Evolutionary conservation across 176 grass and related monocot genomes (phyloP).

Genomic region (Ananas comosus): DNA sequence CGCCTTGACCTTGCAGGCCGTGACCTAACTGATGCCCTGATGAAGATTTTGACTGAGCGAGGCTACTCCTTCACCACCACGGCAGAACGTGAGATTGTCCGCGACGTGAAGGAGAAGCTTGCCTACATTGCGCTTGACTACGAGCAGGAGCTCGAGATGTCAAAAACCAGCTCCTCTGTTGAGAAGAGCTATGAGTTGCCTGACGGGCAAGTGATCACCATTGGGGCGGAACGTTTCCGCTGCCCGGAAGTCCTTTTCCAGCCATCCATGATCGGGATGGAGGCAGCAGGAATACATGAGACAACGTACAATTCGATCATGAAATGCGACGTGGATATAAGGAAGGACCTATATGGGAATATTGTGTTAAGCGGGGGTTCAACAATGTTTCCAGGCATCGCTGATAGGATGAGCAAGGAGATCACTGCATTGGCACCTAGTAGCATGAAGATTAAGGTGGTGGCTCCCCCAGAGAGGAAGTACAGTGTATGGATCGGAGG

Average conservation of each 20-base stretch:
- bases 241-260: slow-evolving; percentile 21
- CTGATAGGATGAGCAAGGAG: slow-evolving; percentile 27
- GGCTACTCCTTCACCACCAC: slow-evolving; percentile 15
- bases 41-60: slow-evolving; percentile 24
- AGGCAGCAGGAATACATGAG: slow-evolving; percentile 16
- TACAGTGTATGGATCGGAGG: slow-evolving; percentile 22
- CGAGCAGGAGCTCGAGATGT: slow-evolving; percentile 11
- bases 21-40: slow-evolving; percentile 19
- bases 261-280: slow-evolving; percentile 23
- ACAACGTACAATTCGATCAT: slow-evolving; percentile 22
- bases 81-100: slow-evolving; percentile 15
- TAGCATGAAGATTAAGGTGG: slow-evolving; percentile 21
- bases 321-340: slow-evolving; percentile 14
- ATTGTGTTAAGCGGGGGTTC: slow-evolving; percentile 14
- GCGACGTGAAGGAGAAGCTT: slow-evolving; percentile 16
- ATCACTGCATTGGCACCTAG: slow-evolving; percentile 13
- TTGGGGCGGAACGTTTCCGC: slow-evolving; percentile 13
- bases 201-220: slow-evolving; percentile 13
- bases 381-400: slow-evolving; percentile 19
- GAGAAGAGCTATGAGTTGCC: slow-evolving; percentile 20
- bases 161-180: slow-evolving; percentile 12
- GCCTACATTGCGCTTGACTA: slow-evolving; percentile 17
- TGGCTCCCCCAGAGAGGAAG: slow-evolving; percentile 17
- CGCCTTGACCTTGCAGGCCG: slow-evolving; percentile 4
- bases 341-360: slow-evolving; percentile 20